phyloP scores from a whole-genome alignment of 805 yeast species.

The Zygotorulaspora sp. region DNA sequence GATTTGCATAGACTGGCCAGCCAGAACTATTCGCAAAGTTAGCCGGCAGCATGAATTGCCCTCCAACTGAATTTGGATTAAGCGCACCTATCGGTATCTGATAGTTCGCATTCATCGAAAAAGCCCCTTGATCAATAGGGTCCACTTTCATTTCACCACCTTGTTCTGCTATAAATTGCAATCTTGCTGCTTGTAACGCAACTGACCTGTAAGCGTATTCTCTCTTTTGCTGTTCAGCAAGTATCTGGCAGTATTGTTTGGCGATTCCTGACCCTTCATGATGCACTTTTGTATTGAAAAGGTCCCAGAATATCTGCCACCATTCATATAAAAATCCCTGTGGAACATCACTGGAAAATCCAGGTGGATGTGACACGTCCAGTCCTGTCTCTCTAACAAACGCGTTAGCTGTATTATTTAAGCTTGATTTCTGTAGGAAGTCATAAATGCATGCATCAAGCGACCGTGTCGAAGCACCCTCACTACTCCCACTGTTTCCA shows the following conservation, averaged over 20 bases:
- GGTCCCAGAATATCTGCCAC: constrained; percentile 97
- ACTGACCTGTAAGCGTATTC: constrained; percentile 48
- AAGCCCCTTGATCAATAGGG: constrained; percentile 27
- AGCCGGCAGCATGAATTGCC: not conserved
- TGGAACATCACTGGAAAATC: constrained; percentile 59
- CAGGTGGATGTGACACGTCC: constrained; percentile 9
- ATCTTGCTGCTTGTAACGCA: constrained; percentile 42
- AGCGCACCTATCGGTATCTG: not conserved
- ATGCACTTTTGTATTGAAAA: constrained; percentile 74
- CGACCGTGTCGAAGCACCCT: constrained; percentile 40
- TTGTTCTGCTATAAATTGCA: constrained; percentile 41
- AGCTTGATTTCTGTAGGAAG: constrained; percentile 68
- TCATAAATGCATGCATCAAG: constrained; percentile 85
- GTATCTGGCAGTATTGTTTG: constrained; percentile 64
- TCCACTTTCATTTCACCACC: constrained; percentile 37
- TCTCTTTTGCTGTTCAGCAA: constrained; percentile 54
- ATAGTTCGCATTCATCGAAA: constrained; percentile 10
- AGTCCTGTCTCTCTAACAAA: constrained; percentile 77
- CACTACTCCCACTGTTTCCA: constrained; percentile 4
- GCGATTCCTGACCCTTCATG: constrained; percentile 61
- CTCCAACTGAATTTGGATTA: not conserved
- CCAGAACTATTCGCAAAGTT: constrained; percentile 6
- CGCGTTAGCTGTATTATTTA: constrained; percentile 65
- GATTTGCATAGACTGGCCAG: constrained; percentile 12
- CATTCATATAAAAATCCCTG: constrained; percentile 86